Evolutionary conservation across 2,329 filamentous ascomycete species (phyloP), one percentile per base, ranked within the genome.

Genomic region (Cercospora sesami): DNA sequence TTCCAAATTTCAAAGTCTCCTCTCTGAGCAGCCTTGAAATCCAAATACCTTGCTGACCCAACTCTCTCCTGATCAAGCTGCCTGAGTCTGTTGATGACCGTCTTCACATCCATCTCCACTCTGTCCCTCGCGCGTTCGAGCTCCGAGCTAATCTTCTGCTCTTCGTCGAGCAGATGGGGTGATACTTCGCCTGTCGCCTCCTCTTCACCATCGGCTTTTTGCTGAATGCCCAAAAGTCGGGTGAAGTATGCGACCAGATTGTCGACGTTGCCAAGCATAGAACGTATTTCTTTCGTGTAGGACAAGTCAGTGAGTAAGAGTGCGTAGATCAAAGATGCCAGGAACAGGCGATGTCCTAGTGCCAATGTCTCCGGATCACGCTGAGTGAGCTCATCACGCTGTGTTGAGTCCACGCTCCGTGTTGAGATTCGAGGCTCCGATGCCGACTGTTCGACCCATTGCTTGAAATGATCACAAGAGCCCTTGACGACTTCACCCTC

Each of bases 361-460:
- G 93, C 89, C 23, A 98, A 86, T 3, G 90, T 90, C 80, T 97
- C 93, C 0, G 94, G 94, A 77, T 98, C 94, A 73, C 92, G 90
- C 31, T 86, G 82, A 9, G 68, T 45, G 26, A 33, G 51, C 6
- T 63, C 61, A 10, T 61, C 36, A 1, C 55, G 33, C 4, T 10
- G 18, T 23, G 31, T 14, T 16, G 64, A 66, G 4, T 30, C 39
- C 2, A 42, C 28, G 55, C 60, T 60, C 2, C 30, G 28, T 18
- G 28, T 53, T 1, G 69, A 68, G 21, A 58, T 39, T 4, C 60
- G 57, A 26, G 45, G 33, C 21, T 62, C 60, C 26, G 58, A 48
- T 12, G 67, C 60, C 1, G 74, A 70, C 23, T 67, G 39, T 10
- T 71, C 67, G 6, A 75, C 83, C 93, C 94, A 97, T 14, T 80